These are phyloP conservation scores for Exophiala xenobiotica DNA, from an alignment of 2,329 filamentous ascomycete genomes.

Conservation along the genomic window DNA sequence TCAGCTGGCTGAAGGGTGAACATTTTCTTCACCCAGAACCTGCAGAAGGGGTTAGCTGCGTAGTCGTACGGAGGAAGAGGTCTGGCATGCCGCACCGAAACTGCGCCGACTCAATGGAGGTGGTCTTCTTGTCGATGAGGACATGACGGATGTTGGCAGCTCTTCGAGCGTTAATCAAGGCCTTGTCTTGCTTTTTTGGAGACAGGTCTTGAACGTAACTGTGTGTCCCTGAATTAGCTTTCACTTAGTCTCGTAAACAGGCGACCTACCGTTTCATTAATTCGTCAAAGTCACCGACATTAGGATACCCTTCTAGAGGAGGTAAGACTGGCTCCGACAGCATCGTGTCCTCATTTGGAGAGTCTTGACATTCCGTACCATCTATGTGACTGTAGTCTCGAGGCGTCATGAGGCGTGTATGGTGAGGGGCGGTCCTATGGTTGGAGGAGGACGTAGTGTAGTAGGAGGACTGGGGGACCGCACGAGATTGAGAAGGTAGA, in stretches of 20 bases:
- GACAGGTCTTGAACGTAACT: conserved; percentile 53
- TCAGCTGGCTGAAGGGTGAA: conserved; percentile 48
- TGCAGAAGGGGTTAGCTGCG: conserved; percentile 27
- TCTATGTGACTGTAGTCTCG: conserved; percentile 39
- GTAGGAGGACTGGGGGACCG: conserved; percentile 34
- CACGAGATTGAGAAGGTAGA: conserved; percentile 35
- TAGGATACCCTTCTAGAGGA: conserved; percentile 45
- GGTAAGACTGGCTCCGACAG: conserved; percentile 46
- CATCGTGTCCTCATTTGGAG: conserved; percentile 44
- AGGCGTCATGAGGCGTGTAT: conserved; percentile 35
- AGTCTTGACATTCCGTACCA: conserved; percentile 47
- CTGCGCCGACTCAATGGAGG: conserved; percentile 51
- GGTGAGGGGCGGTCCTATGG: conserved; percentile 38
- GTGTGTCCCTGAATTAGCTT: background rate
- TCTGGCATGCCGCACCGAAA: conserved; percentile 41
- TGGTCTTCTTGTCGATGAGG: conserved; percentile 51
- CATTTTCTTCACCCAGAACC: conserved; percentile 57
- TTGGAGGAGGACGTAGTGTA: conserved; percentile 31
- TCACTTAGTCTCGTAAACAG: background rate
- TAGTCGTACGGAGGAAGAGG: background rate
- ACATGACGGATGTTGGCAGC: conserved; percentile 50
- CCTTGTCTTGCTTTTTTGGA: conserved; percentile 53
- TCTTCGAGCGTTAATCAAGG: conserved; percentile 49
- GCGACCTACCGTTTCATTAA: conserved; percentile 44
- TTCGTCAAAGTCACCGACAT: conserved; percentile 47